Percentiles rank a stretch among this genome's conserved stretches.
phyloP scores from a whole-genome alignment of 257 asterid genomes.

The Osmanthus fragrans region DNA sequence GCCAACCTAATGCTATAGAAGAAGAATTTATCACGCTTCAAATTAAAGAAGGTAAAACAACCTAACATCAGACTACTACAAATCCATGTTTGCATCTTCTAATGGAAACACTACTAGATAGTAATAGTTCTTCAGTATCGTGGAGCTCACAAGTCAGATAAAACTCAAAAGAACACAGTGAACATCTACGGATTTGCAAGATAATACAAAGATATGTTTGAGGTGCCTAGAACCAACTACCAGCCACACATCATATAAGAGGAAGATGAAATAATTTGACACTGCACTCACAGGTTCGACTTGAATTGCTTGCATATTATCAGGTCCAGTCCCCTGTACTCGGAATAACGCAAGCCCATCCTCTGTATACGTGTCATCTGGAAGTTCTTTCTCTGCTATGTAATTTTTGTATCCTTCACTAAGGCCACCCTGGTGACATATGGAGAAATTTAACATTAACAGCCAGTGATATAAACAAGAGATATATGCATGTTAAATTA shows the following conservation, averaged over 20 bases:
- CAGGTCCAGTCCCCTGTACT: conserved; percentile 98
- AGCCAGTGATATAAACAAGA: conserved; percentile 17
- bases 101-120: not conserved
- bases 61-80: not conserved
- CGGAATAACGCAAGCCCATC: conserved; percentile 91
- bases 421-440: conserved; percentile 82
- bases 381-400: conserved; percentile 69
- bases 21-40: not conserved
- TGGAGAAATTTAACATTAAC: conserved; percentile 23
- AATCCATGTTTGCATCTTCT: not conserved
- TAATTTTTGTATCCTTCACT: conserved; percentile 83
- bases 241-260: conserved; percentile 1
- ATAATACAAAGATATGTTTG: not conserved
- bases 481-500: not conserved
- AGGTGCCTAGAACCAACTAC: not conserved
- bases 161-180: not conserved
- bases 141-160: not conserved
- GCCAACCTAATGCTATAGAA: not conserved
- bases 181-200: not conserved
- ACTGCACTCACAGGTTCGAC: conserved; percentile 80
- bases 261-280: conserved; percentile 9
- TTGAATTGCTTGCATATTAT: conserved; percentile 99
- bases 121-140: not conserved
- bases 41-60: not conserved
- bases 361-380: conserved; percentile 84